Base-by-base conservation (phyloP, 1,284 basidiomycete species). In the Leucoagaricus sp. region DNA sequence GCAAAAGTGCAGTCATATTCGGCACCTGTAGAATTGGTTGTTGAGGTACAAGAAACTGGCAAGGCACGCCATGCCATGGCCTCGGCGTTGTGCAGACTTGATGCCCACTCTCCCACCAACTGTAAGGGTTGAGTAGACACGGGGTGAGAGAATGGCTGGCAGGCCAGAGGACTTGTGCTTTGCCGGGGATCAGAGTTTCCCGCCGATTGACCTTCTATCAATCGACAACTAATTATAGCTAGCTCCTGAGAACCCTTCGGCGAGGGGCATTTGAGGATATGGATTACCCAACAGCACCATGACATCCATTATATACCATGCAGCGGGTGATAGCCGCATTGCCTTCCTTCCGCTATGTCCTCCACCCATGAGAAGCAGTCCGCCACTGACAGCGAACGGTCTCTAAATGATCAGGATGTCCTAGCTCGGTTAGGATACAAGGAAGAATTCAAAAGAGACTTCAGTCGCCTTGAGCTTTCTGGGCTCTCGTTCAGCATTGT, bases 381-480 rank as follows among this genome's bases (percentile, higher is more conserved):
- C 48, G 48, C 34, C 9, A 49, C 33, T 49, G 48, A 49, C 33
- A 49, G 33, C 48, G 33, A 49, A 49, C 41, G 51, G 52, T 26
- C 55, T 26, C 21, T 26, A 21, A 41, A 58, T 55, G 60, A 61
- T 44, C 58, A 54, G 25, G 60, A 53, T 31, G 38, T 61, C 13
- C 49, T 61, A 13, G 60, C 60, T 23, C 53, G 47, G 45, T 70
- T 85, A n/a, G 83, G 86, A 2, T 89, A 87, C 68, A 85, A 85
- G 64, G 85, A 89, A 58, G 87, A 89, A 68, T 86, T 91, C 67
- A 83, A 81, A 66, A 75, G 87, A 42, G 83, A 80, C 3, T 89
- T 90, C 63, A 80, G 78, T 3, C 78, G 82, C 1, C 64, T 89
- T 2, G 86, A 90, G 76, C 80, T 85, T 65, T 29, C 68, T 60